A percentile compares a stretch with the other conserved stretches of the same genome.
These are phyloP conservation scores for Rhizophagus sp. DNA, from an alignment of 192 early-diverging fungal genomes.

Conservation along the genomic window DNA sequence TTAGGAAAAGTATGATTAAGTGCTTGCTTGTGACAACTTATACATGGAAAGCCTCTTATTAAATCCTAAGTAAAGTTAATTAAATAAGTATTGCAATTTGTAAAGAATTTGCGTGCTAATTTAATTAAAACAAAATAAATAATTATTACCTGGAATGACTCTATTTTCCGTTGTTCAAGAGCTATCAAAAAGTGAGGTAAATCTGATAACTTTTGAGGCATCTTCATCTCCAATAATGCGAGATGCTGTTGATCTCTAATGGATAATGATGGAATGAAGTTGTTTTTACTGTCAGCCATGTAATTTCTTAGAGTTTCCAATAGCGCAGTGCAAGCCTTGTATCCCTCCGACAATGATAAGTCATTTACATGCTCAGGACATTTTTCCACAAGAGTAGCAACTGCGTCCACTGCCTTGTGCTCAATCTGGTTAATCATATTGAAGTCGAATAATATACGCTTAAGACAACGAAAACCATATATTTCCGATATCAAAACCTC, in stretches of 20 bases:
- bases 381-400: background rate
- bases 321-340: constrained; percentile 12
- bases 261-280: background rate
- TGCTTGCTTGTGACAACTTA: constrained; percentile 7
- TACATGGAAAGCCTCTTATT: background rate
- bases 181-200: background rate
- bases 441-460: background rate
- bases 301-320: background rate
- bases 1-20: background rate
- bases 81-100: background rate
- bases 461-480: constrained; percentile 3
- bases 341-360: background rate
- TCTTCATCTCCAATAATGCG: background rate
- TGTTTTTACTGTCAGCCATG: background rate
- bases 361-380: constrained; percentile 10
- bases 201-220: background rate
- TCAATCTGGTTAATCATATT: background rate
- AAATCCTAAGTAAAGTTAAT: background rate
- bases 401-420: background rate
- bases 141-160: background rate
- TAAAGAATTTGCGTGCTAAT: background rate
- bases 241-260: background rate
- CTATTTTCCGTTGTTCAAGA: constrained; percentile 8
- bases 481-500: background rate
- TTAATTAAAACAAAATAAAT: background rate